A percentile compares a stretch with the other conserved stretches of the same genome.
phyloP scores from a whole-genome alignment of 1,284 basidiomycete genomes.

The Papiliotrema nemorosa region DNA sequence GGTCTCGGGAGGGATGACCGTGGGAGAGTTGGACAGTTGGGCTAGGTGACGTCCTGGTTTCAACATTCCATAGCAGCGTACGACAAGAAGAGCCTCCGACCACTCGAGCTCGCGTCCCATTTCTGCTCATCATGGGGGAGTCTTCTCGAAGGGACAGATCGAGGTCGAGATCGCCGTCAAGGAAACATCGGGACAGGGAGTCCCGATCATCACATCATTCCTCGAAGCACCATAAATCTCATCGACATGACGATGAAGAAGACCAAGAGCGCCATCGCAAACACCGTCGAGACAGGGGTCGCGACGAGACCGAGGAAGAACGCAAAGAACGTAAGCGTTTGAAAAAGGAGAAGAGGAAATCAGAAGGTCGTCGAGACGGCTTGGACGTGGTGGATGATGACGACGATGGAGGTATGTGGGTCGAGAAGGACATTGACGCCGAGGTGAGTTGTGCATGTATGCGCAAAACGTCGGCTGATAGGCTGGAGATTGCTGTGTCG shows the following conservation, averaged over 20 bases:
- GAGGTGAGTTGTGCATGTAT: conserved; percentile 56
- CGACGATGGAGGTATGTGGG: conserved; percentile 69
- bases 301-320: conserved; percentile 52
- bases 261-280: conserved; percentile 16
- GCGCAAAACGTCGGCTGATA: neutral
- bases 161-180: conserved; percentile 14
- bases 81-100: neutral
- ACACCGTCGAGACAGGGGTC: conserved; percentile 22
- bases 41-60: neutral
- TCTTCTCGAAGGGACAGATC: conserved; percentile 4
- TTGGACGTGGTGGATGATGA: conserved; percentile 64
- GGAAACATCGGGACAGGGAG: conserved; percentile 18
- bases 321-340: conserved; percentile 44
- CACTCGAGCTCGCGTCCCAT: neutral
- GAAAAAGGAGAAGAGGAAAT: conserved; percentile 32
- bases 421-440: conserved; percentile 79
- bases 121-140: conserved; percentile 1
- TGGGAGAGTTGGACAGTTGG: neutral
- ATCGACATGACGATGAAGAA: conserved; percentile 9
- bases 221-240: conserved; percentile 10
- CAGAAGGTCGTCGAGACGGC: conserved; percentile 27
- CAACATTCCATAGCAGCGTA: neutral
- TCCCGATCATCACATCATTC: conserved; percentile 11
- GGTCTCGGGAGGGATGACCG: neutral
- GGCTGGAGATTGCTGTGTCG: conserved; percentile 15